Evolutionary conservation across 106 monocot genomes (phyloP), one percentile per base, ranked within the genome.

Genomic region (Dioscorea zingiberensis): DNA sequence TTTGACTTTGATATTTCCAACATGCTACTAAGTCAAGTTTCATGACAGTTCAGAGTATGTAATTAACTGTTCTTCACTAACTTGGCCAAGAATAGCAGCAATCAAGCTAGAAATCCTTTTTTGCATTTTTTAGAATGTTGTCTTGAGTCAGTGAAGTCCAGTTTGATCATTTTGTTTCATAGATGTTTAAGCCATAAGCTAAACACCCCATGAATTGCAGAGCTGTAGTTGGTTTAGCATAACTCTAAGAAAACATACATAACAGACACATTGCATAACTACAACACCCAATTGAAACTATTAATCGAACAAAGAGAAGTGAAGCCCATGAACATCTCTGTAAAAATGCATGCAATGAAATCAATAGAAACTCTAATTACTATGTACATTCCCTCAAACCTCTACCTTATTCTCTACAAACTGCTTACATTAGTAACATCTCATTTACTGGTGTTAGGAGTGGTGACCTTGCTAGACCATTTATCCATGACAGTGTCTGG

Each of bases 401-500:
- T 57, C 8, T 9, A 7, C 4, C 23, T 22, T 24, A 57, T 21
- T 57, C 12, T 24, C 23, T 24, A 57, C 57, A 57, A 23, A 22
- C 24, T 13, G 22, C 23, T 24, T 57, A 8, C 51, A 53, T 5
- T 19, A 53, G 4, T 53, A 15, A 13, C 1, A 23, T 29, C 13
- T 59, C 67, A 74, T 7, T 21, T 26, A 23, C 68, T 75, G 28
- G 62, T 46, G 61, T 47, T 63, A n/a, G 75, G 27, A 2, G 75
- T 75, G 1, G 68, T 69, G 14, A 5, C 44, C 15, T 7, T 62
- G 62, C 75, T 69, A 13, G 13, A 15, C 75, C 75, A 75, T 46
- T 25, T 44, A 14, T 22, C 61, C 0, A 46, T 69, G 2, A 77
- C 77, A n/a, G 77, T 53, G 54, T 71, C 59, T 1, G 71, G 71